Evolutionary conservation across 805 yeast genomes (phyloP).

Genomic region (Kluyveromyces lactis): DNA sequence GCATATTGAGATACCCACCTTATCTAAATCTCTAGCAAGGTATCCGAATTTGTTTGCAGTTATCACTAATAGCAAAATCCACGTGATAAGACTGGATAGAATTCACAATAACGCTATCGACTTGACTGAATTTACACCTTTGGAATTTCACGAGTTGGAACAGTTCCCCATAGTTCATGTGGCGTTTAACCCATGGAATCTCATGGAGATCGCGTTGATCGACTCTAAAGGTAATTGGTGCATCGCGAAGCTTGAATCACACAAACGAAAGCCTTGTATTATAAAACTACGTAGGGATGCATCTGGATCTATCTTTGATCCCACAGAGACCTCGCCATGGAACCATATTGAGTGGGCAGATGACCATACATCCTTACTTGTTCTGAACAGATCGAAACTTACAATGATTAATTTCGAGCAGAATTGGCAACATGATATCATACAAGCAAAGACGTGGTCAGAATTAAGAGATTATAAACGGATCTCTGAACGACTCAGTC

Average conservation of each 20-base stretch:
- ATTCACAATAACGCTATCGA: constrained; percentile 9
- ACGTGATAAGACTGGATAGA: constrained; percentile 26
- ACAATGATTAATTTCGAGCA: constrained; percentile 26
- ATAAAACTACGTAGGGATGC: constrained; percentile 9
- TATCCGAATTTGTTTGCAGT: constrained; percentile 28
- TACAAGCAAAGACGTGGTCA: constrained; percentile 49
- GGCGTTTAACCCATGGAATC: constrained; percentile 36
- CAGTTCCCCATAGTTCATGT: constrained; percentile 38
- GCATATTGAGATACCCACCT: constrained; percentile 31
- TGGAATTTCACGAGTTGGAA: constrained; percentile 19
- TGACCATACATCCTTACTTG: constrained; percentile 22
- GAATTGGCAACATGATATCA: constrained; percentile 28
- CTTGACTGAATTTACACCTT: constrained; percentile 17
- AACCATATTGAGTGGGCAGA: constrained; percentile 42
- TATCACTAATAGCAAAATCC: constrained; percentile 31
- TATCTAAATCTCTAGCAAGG: constrained; percentile 17
- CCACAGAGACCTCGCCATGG: constrained; percentile 48
- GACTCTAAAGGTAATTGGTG: constrained; percentile 50
- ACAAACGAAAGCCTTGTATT: constrained; percentile 7
- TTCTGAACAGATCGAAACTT: constrained; percentile 39
- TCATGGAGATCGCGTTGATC: constrained; percentile 32
- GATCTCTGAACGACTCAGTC: constrained; percentile 31
- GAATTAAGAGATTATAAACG: constrained; percentile 37
- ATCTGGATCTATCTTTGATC: constrained; percentile 32
- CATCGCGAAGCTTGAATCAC: constrained; percentile 27